Evolutionary conservation across 768 basidiomycete genomes (phyloP), one percentile per base, ranked within the genome.

Genomic region (Leccinellum albellum): DNA sequence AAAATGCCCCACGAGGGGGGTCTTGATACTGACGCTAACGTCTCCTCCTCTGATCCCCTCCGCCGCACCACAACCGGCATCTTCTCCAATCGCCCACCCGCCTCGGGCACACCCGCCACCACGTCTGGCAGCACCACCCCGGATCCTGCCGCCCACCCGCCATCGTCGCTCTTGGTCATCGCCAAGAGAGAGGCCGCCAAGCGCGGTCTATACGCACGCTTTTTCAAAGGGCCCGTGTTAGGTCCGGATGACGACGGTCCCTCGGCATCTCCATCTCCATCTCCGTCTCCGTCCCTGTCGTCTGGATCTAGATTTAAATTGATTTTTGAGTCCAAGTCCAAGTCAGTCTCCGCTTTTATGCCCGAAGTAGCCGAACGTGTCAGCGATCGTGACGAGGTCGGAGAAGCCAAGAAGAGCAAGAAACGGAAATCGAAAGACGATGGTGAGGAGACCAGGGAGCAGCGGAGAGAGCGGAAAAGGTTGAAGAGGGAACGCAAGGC

Each of bases 171-270:
- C 13, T 66, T 93, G 53, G 75, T 82, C 0, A 70, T 74, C 4
- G 89, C 91, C 6, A 92, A 91, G 70, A 79, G 87, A 46, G 88
- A 92, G 61, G 85, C 89, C 10, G 94, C 93, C 0, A 83, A 81
- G 58, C 78, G 82, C 12, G 79, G 77, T 20, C 78, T 98, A 3
- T 98, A 97, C 69, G 78, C 91, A 4, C 78, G 79, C 56, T 96
- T 97, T 70, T 89, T 88, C 66, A 82, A 87, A 23, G 94, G 93
- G 0, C 85, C 89, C 20, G 74, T 87, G 32, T 70, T 91, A 17
- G 82, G 81, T 2, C 81, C 81, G 23, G 81, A 80, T 45, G 50
- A 31, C 28, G 59, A 61, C 20, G 26, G 35, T 17, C 23, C n/a
- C n/a, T 10, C 28, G 12, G 14, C 45, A 14, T 24, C 28, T 48